These are phyloP conservation scores for Aspergillus neoniger DNA, from an alignment of 2,329 filamentous ascomycete species.

Conservation along the genomic window DNA sequence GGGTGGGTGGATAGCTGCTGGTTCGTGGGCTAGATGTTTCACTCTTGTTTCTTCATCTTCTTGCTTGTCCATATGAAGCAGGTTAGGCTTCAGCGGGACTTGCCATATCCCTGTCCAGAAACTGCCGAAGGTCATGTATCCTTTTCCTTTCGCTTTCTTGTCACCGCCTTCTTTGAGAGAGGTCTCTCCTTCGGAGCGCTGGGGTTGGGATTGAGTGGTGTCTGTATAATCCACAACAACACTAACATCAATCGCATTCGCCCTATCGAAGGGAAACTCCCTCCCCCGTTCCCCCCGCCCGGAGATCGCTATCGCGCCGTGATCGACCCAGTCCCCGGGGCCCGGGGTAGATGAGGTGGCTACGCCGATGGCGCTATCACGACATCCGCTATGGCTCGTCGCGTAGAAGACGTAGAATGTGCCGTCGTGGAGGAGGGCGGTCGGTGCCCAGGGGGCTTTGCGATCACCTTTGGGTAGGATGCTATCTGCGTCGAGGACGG, in stretches of 20 bases:
- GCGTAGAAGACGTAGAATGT: constrained; percentile 68
- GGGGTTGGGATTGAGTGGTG: neutral
- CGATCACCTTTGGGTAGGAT: constrained; percentile 38
- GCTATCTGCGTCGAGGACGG: constrained; percentile 32
- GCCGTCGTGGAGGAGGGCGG: constrained; percentile 57
- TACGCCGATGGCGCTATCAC: constrained; percentile 64
- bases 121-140: constrained; percentile 64
- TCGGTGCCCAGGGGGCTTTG: constrained; percentile 57
- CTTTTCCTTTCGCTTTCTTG: constrained; percentile 21
- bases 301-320: constrained; percentile 39
- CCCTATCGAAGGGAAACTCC: constrained; percentile 41
- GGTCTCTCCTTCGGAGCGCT: neutral
- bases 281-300: constrained; percentile 32
- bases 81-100: constrained; percentile 48
- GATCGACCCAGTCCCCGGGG: constrained; percentile 38
- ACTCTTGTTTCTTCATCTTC: constrained; percentile 20
- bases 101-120: constrained; percentile 70
- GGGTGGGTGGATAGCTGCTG: constrained; percentile 20
- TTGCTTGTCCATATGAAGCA: constrained; percentile 14
- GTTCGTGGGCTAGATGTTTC: constrained; percentile 34
- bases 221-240: constrained; percentile 43
- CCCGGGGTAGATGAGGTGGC: constrained; percentile 50
- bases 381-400: constrained; percentile 62
- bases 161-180: neutral
- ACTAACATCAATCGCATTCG: constrained; percentile 64